Base-by-base conservation (phyloP, 192 early-diverging fungal species). In the Umbelopsis sp. region DNA sequence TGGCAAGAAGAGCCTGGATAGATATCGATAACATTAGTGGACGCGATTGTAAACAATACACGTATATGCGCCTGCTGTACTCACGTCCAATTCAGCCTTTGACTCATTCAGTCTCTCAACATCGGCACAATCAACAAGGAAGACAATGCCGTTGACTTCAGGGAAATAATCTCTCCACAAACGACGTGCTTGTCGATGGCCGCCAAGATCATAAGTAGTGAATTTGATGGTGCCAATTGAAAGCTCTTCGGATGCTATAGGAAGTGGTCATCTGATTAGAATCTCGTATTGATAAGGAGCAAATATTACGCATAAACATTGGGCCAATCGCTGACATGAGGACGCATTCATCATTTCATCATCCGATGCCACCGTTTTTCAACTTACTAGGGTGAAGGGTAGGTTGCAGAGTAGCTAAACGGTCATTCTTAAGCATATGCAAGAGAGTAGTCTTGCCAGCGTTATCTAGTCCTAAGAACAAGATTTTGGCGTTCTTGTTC, bases 131-230 rank as follows among this genome's bases (percentile, higher is more conserved):
- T 99, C 97, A 17, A 99, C 96, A 76, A 99, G 85, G 85, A 98
- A 99, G 66, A 99, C 96, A 73, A 99, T 97, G 45, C 96, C 97
- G 72, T 93, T 91, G 68, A 98, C 96, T 77, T 98, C 97, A 45
- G 96, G 95, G 83, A 97, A 98, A 82, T 99, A 99, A 77, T 99
- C 95, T 81, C 93, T 95, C 97, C 97, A 99, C 77, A 99, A 88
- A 73, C 97, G 91, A 66, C 97, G 96, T 47, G 97, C 95, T 83
- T 97, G 95, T 78, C 86, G 82, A 84, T 99, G 97, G 26, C 97
- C 97, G 73, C 97, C 97, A 67, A 99, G 85, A 90, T 99, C 97
- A 72, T 92, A 97, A 38, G 97, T 99, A 49, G 94, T 98, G 85
- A 99, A 98, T 78, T 91, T 92, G 72, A 98, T 92, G 77, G 97